Evolutionary conservation across 23 red algal species (phyloP), one percentile per base, ranked within the genome.

Genomic region (Pyropia yezoensis): DNA sequence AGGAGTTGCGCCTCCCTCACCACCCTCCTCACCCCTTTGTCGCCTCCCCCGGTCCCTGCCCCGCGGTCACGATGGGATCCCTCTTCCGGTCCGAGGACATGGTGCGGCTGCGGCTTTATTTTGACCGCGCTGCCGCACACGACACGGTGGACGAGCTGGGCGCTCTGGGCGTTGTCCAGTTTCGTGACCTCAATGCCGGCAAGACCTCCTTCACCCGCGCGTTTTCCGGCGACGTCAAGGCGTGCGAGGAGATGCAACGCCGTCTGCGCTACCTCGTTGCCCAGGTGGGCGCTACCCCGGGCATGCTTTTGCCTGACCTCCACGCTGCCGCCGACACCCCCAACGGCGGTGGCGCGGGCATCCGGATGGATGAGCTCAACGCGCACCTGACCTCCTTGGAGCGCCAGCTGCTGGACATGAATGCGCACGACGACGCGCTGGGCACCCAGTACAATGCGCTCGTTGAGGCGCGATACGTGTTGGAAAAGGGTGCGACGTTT

Each of bases 41-140:
- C 63, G 3, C 16, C 64, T 3, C 59, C 61, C 76, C 27, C 70
- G 72, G 67, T 34, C 68, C 69, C 29, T 61, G 11, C 19, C 79
- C 61, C 70, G 73, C 68, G 18, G 59, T 61, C 21, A 79, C 59
- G 15, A 80, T 93, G 45, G 67, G 73, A 24, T 70, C 55, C 32
- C 58, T 96, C 20, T 96, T 89, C 78, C 91, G 91, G 30, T 96
- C 91, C 3, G 91, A 89, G 34, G 73, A 84, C 26, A 96, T 96
- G 82, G 72, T 96, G 11, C 80, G 75, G 21, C 61, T 89, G 27
- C 76, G 91, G 5, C 71, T 96, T 14, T 96, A 89, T 55, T 86
- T 96, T 52, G 82, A 96, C 53, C 71, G 91, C 30, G 76, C 77
- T 29, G 91, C 91, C 13, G 91, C 91, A 18, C 80, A 82, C 58